Evolutionary conservation across 805 yeast species (phyloP).

Genomic region (Metschnikowia lunata): DNA sequence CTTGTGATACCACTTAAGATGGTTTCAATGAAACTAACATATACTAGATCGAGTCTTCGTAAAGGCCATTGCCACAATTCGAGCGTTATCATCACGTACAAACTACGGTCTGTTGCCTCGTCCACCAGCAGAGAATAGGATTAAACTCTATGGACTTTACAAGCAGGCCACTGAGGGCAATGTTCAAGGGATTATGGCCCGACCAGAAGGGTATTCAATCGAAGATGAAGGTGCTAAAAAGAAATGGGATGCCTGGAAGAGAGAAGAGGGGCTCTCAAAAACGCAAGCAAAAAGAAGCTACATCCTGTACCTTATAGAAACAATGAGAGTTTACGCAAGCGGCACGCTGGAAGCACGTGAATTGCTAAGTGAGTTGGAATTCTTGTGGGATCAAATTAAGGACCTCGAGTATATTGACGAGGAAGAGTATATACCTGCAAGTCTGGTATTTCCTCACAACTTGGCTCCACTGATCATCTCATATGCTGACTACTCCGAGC

Average conservation of each 20-base stretch:
- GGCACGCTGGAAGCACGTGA: constrained; percentile 65
- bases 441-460: constrained; percentile 5
- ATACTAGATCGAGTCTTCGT: constrained; percentile 67
- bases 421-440: constrained; percentile 11
- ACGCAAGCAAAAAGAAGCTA: constrained; percentile 74
- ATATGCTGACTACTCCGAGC: constrained; percentile 27
- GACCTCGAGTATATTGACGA: constrained; percentile 38
- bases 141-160: constrained; percentile 72
- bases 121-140: constrained; percentile 69
- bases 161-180: constrained; percentile 90
- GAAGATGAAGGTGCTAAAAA: constrained; percentile 66
- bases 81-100: constrained; percentile 62
- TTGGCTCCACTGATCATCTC: constrained; percentile 15
- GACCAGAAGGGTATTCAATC: constrained; percentile 56
- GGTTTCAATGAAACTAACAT: constrained; percentile 15
- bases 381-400: constrained; percentile 69
- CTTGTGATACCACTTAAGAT: neutral
- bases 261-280: constrained; percentile 60
- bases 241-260: constrained; percentile 85
- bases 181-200: constrained; percentile 60
- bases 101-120: constrained; percentile 63
- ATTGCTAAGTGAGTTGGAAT: constrained; percentile 62
- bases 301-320: constrained; percentile 62
- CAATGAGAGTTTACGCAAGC: constrained; percentile 67
- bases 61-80: constrained; percentile 75